These are phyloP conservation scores for Yamadazyma pseudoaaseri DNA, from an alignment of 1,139 yeast species.

Conservation along the genomic window DNA sequence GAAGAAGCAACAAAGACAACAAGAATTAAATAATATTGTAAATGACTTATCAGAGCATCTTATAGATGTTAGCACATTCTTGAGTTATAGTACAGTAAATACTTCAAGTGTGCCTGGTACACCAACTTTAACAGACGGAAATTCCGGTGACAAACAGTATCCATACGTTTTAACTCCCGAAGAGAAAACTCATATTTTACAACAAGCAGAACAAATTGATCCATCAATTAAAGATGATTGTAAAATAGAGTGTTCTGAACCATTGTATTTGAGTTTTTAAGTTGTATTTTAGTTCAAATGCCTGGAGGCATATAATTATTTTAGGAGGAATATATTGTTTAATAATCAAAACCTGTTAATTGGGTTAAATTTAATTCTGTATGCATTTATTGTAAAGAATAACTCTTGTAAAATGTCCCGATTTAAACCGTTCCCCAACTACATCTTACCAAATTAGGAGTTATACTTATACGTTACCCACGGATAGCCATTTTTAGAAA, in stretches of 20 bases:
- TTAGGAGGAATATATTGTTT: too few relatives aligned
- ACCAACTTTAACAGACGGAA: constrained; percentile 8
- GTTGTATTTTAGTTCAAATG: too few relatives aligned
- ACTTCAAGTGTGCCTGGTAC: constrained; percentile 11
- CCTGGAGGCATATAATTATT: too few relatives aligned
- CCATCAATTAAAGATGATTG: constrained; percentile 22
- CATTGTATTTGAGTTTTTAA: constrained; percentile 21
- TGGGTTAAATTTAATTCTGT: too few relatives aligned
- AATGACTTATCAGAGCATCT: constrained; percentile 44
- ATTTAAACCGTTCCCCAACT: too few relatives aligned
- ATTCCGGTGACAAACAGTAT: constrained; percentile 11
- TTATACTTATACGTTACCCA: too few relatives aligned
- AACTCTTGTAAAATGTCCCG: too few relatives aligned
- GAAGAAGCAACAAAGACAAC: constrained; percentile 43
- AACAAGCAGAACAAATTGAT: constrained; percentile 19
- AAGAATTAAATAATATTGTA: constrained; percentile 41
- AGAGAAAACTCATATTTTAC: constrained; percentile 23
- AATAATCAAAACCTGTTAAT: too few relatives aligned
- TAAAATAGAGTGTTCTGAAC: constrained; percentile 22
- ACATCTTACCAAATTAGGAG: too few relatives aligned
- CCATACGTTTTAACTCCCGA: constrained; percentile 17
- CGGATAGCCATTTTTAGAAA: too few relatives aligned
- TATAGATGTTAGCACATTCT: constrained; percentile 44
- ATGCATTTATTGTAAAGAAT: too few relatives aligned
- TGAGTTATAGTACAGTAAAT: constrained; percentile 19